Evolutionary conservation across 805 yeast genomes (phyloP), one percentile per base, ranked within the genome.

Genomic region (Saturnispora quitensis): DNA sequence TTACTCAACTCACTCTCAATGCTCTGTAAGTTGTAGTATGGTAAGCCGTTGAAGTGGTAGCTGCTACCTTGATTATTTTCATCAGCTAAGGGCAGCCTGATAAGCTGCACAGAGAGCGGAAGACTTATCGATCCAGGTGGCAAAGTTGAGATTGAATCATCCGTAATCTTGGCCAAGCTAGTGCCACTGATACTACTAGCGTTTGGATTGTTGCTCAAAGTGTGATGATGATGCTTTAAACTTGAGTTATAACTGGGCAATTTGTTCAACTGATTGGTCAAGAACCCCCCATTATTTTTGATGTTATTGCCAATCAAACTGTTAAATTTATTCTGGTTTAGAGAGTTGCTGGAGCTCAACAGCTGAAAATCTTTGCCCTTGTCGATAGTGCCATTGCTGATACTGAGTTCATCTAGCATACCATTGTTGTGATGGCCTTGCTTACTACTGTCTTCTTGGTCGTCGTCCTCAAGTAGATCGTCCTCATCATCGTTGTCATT

Each of bases 11-110:
- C 55, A 36, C 56, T 58, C 27, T 62, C 65, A 50, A 63, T 47
- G 18, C 60, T 43, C 1, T 55, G 58, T 35, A 62, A 64, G 27
- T 68, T 62, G 56, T 70, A 77, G 38, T 65, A 68, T 0, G 80
- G 79, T 34, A 77, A 59, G 0, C 82, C 81, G 56, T 64, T 72
- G 33, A 38, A 38, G 22, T 10, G 22, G 57, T 56, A 31, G 63
- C 43, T 12, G 66, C 62, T 44, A 66, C 50, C 27, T 50, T 48
- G 20, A 53, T 53, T 28, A 18, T 56, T 48, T 7, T 55, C 54
- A 31, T 50, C 57, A n/a, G 27, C 24, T 5, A 66, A 43, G 4
- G 69, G 70, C 20, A 66, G 48, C 48, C 69, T 55, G 27, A 65
- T 55, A 33, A 66, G 50, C 40, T 59, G 57, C n/a, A 60, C 55